Evolutionary conservation across 306 rosid species (phyloP).

Genomic region (Boehmeria nivea): DNA sequence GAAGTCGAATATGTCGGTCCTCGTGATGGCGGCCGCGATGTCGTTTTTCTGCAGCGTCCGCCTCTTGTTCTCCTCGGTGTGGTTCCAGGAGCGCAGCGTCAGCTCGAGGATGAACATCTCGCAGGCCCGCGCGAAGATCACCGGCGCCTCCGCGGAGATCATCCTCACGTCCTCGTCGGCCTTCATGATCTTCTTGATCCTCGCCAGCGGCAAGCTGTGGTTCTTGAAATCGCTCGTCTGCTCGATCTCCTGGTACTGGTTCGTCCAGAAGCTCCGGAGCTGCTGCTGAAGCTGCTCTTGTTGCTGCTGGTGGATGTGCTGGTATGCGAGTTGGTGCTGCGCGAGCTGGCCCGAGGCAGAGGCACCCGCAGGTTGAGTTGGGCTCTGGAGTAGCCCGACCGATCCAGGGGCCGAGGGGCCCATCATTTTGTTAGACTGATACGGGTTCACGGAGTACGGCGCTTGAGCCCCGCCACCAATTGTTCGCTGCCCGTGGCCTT

Average conservation of each 20-base stretch:
- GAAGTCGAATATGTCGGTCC: conserved; percentile 56
- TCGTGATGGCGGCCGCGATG: conserved; percentile 50
- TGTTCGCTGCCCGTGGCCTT: conserved; percentile 28
- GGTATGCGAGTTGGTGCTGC: conserved; percentile 30
- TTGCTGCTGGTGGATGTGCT: conserved; percentile 34
- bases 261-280: conserved; percentile 43
- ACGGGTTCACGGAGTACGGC: conserved; percentile 24
- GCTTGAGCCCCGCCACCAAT: conserved; percentile 23
- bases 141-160: conserved; percentile 60
- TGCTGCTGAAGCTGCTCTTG: conserved; percentile 42
- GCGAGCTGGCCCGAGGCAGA: conserved; percentile 30
- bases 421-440: conserved; percentile 35
- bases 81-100: conserved; percentile 52
- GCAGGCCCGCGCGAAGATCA: conserved; percentile 57
- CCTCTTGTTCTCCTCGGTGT: conserved; percentile 48
- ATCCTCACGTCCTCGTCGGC: conserved; percentile 49
- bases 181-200: conserved; percentile 72
- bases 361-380: conserved; percentile 24
- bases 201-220: conserved; percentile 45
- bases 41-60: conserved; percentile 50
- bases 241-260: conserved; percentile 35
- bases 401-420: conserved; percentile 23
- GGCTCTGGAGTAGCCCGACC: conserved; percentile 25
- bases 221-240: conserved; percentile 32
- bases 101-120: conserved; percentile 67